phyloP scores from a whole-genome alignment of 345 rosid species.

The Boechera divaricarpa region DNA sequence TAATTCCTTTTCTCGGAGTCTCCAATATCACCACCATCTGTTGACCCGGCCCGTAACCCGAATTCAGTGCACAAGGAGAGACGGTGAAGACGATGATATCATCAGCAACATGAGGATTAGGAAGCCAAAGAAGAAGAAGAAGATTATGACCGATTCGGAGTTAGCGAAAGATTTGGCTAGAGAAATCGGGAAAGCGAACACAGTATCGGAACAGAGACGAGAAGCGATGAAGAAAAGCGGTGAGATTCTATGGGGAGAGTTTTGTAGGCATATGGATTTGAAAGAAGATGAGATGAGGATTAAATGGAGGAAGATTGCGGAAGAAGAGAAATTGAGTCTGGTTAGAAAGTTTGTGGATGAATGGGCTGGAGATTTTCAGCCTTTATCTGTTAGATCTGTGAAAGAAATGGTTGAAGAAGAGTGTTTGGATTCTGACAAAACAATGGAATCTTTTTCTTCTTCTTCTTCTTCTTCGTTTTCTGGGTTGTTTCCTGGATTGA shows the following conservation, averaged over 20 bases:
- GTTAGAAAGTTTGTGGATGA: conserved; percentile 60
- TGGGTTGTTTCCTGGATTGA: conserved; percentile 61
- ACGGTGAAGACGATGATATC: conserved; percentile 28
- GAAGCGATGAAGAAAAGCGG: conserved; percentile 82
- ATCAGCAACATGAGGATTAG: conserved; percentile 30
- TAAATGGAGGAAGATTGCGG: conserved; percentile 63
- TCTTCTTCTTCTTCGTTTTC: conserved; percentile 37
- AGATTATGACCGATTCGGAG: conserved; percentile 46
- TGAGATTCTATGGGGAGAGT: conserved; percentile 68
- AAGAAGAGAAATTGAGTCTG: conserved; percentile 62
- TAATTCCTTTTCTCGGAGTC: conserved; percentile 24
- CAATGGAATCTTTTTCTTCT: conserved; percentile 23
- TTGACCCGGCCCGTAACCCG: conserved; percentile 45
- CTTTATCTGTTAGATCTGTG: conserved; percentile 70
- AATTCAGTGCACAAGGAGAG: conserved; percentile 46
- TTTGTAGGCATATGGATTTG: conserved; percentile 54
- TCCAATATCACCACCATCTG: not conserved
- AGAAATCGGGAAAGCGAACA: conserved; percentile 59
- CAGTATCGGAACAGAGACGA: conserved; percentile 55
- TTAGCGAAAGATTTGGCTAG: conserved; percentile 67
- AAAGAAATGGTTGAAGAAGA: conserved; percentile 75
- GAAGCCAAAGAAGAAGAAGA: conserved; percentile 36
- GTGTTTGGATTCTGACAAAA: conserved; percentile 51
- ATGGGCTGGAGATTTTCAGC: conserved; percentile 72
- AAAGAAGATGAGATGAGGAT: conserved; percentile 57